Percentiles rank a stretch among this genome's conserved stretches.
These are phyloP conservation scores for Arachnomyces sp. DNA, from an alignment of 2,329 filamentous ascomycete genomes.

Conservation along the genomic window DNA sequence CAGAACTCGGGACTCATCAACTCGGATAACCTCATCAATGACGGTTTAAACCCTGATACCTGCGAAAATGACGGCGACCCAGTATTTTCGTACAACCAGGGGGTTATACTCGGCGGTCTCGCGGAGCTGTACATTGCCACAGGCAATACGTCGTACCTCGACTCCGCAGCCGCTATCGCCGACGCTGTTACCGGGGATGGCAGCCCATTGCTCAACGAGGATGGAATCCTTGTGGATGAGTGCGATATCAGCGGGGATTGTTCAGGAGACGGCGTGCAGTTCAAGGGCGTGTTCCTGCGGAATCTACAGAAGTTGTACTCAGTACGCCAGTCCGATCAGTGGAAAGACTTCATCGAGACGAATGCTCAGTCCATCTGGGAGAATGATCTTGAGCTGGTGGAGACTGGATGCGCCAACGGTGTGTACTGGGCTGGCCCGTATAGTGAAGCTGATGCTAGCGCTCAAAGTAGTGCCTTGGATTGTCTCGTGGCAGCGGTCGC, in stretches of 20 bases:
- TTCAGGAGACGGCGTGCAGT: slow-evolving; percentile 45
- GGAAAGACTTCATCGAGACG: slow-evolving; percentile 44
- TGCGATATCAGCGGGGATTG: slow-evolving; percentile 41
- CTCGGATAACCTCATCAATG: slow-evolving; percentile 43
- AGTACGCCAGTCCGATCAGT: slow-evolving; percentile 39
- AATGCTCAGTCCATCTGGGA: slow-evolving; percentile 60
- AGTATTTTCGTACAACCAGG: slow-evolving; percentile 1
- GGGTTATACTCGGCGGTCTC: background rate
- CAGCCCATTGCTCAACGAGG: slow-evolving; percentile 10
- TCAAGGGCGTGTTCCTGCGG: slow-evolving; percentile 59
- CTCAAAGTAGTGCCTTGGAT: slow-evolving; percentile 8
- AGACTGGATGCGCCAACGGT: slow-evolving; percentile 5
- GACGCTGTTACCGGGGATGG: slow-evolving; percentile 37
- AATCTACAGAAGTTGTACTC: slow-evolving; percentile 51
- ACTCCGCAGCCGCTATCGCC: slow-evolving; percentile 38
- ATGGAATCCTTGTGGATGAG: slow-evolving; percentile 42
- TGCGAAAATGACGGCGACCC: slow-evolving; percentile 45
- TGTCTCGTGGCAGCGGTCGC: slow-evolving; percentile 9
- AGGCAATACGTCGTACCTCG: slow-evolving; percentile 23
- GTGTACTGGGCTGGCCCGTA: slow-evolving; percentile 11
- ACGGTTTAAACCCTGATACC: slow-evolving; percentile 40
- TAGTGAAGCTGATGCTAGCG: slow-evolving; percentile 2
- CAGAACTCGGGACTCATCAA: slow-evolving; percentile 40
- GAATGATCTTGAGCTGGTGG: slow-evolving; percentile 31
- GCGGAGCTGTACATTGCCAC: background rate